Evolutionary conservation across 1,139 yeast species (phyloP).

Genomic region (Candida mesenterica): DNA sequence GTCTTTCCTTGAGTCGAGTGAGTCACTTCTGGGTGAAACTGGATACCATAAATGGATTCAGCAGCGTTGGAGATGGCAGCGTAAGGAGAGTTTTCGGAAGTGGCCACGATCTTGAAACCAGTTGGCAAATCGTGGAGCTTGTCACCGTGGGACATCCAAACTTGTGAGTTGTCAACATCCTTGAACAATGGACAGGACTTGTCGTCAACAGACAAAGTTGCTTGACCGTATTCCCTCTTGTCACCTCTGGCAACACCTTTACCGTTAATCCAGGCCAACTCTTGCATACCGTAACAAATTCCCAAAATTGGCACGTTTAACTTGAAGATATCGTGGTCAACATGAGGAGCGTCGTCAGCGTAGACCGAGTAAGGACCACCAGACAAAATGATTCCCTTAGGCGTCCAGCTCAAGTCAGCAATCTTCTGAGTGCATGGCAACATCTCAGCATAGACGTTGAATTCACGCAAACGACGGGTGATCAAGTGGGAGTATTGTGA

Average conservation of each 20-base stretch:
- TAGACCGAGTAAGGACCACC: conserved; percentile 99
- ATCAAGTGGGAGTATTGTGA: conserved; percentile 97
- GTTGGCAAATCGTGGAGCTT: conserved; percentile 87
- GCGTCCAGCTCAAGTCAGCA: conserved; percentile 86
- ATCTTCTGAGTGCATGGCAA: conserved; percentile 98
- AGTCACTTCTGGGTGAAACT: conserved; percentile 99
- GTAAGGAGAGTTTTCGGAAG: conserved; percentile 90
- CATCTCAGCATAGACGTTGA: conserved; percentile 98
- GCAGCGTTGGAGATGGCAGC: conserved; percentile 85
- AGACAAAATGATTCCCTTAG: conserved; percentile 92
- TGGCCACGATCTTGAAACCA: conserved; percentile 87
- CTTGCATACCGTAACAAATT: conserved; percentile 99
- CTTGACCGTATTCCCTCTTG: conserved; percentile 98
- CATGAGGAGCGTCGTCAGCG: conserved; percentile 95
- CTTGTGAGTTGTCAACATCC: conserved; percentile 89
- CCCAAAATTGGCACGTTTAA: conserved; percentile 93
- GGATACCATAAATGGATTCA: conserved; percentile 85
- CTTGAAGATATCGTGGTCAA: conserved; percentile 89
- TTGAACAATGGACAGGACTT: conserved; percentile 68
- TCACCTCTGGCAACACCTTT: conserved; percentile 95
- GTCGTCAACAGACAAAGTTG: conserved; percentile 78
- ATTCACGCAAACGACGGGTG: conserved; percentile 96
- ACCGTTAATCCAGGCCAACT: conserved; percentile 96
- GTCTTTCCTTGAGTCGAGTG: conserved; percentile 91
- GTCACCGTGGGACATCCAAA: conserved; percentile 99